Percentiles rank a stretch among this genome's conserved stretches.
These are phyloP conservation scores for Fragilariopsis cylindrus DNA, from an alignment of 108 stramenopile species.

Conservation along the genomic window DNA sequence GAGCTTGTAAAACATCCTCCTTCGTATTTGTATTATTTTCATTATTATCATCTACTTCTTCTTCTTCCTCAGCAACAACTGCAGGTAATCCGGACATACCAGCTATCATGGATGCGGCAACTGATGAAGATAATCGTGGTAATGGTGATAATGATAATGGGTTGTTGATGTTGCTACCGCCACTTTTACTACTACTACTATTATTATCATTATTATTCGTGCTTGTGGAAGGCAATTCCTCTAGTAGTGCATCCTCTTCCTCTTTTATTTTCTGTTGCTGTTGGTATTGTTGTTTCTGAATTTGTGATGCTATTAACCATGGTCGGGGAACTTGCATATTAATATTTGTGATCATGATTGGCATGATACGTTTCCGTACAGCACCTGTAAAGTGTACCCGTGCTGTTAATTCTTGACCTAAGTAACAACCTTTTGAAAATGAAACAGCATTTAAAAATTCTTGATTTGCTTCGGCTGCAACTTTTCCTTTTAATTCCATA, in stretches of 20 bases:
- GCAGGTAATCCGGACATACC: slow-evolving; percentile 66
- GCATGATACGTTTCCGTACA: slow-evolving; percentile 91
- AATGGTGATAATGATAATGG: neutral
- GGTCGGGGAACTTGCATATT: slow-evolving; percentile 72
- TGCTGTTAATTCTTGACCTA: slow-evolving; percentile 98
- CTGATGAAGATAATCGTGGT: slow-evolving; percentile 69
- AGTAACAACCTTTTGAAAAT: slow-evolving; percentile 97
- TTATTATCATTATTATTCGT: neutral
- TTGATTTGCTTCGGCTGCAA: slow-evolving; percentile 92
- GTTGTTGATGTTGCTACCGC: neutral
- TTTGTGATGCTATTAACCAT: slow-evolving; percentile 74
- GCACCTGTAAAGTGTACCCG: slow-evolving; percentile 92
- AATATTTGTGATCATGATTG: slow-evolving; percentile 72
- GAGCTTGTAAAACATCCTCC: slow-evolving; percentile 39
- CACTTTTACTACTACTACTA: slow-evolving; percentile 13
- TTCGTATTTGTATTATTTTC: slow-evolving; percentile 8
- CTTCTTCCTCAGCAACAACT: slow-evolving; percentile 18
- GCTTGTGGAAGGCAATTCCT: neutral
- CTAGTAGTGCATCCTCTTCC: slow-evolving; percentile 27
- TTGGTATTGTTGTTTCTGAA: slow-evolving; percentile 27
- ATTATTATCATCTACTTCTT: slow-evolving; percentile 21
- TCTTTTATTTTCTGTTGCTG: slow-evolving; percentile 24
- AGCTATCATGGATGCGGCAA: slow-evolving; percentile 66
- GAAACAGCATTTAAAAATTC: slow-evolving; percentile 89
- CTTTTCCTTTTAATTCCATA: slow-evolving; percentile 61